These are phyloP conservation scores for Trichoderma asperellum DNA, from an alignment of 2,329 filamentous ascomycete genomes.

Conservation along the genomic window DNA sequence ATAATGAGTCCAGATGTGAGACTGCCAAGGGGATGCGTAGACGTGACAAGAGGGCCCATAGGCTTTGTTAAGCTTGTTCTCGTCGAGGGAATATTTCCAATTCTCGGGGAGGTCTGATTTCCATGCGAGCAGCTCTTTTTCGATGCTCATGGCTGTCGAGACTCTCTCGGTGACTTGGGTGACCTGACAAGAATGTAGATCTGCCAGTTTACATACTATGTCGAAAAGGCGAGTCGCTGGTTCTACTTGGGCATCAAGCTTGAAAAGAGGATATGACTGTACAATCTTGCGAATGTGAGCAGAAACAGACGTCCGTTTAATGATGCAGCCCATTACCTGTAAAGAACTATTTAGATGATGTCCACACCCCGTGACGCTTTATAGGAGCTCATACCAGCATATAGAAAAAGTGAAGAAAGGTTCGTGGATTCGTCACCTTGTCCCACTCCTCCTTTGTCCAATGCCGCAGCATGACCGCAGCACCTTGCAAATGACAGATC, in stretches of 20 bases:
- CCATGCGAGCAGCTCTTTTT: slow-evolving; percentile 10
- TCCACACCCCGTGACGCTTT: neutral
- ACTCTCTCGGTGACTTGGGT: neutral
- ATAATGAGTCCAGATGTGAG: neutral
- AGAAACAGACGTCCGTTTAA: neutral
- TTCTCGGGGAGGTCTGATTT: neutral
- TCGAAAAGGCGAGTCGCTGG: neutral
- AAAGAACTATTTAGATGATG: neutral
- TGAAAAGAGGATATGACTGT: neutral
- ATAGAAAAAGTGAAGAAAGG: slow-evolving; percentile 10
- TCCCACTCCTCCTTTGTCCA: slow-evolving; percentile 3
- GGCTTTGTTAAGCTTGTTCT: neutral
- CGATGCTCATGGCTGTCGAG: neutral
- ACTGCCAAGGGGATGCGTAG: slow-evolving; percentile 1
- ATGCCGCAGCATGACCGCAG: slow-evolving; percentile 8
- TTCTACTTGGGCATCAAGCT: neutral
- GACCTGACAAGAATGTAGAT: neutral
- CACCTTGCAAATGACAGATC: neutral
- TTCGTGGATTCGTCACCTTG: neutral
- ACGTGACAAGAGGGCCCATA: neutral
- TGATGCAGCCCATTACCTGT: slow-evolving; percentile 4
- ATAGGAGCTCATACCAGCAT: neutral
- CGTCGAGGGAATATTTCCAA: neutral
- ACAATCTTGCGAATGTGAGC: neutral
- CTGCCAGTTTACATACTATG: neutral